Evolutionary conservation across 2,329 filamentous ascomycete genomes (phyloP), one percentile per base, ranked within the genome.

Genomic region (Aspergillus clavatus): DNA sequence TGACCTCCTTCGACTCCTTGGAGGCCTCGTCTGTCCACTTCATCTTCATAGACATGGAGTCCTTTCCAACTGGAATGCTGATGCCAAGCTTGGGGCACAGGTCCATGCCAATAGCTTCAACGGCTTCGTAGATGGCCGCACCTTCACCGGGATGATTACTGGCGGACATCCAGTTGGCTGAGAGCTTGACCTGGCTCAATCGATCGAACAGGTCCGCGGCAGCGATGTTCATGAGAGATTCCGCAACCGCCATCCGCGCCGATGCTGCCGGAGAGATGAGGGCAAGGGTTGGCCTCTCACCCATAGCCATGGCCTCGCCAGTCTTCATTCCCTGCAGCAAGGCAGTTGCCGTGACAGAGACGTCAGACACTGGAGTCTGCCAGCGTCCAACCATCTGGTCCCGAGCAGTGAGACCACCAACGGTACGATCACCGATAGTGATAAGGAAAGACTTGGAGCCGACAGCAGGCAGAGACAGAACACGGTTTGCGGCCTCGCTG

Each of bases 161-260:
- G n/a, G 91, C 91, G 3, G 89, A 90, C 93, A 97, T 97, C 91
- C 91, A 98, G 72, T 98, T 97, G 40, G 91, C 91, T 3, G 90
- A 96, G 7, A 97, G 79, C 64, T 91, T 86, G 50, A 97, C 83
- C 35, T 87, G 83, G 48, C 80, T 80, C 41, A 97, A 73, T 43
- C 87, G 82, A 37, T 85, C 86, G 45, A 84, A 78, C 18, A 85
- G 71, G 63, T 86, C 78, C 16, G 84, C 87, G 44, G 93, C 93
- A 28, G 87, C 89, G 47, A 98, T 76, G 67, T 98, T 98, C 80
- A 95, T 83, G 48, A 98, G 75, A 48, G 87, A 89, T 71, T 98
- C 93, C 1, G 85, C 90, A 47, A 98, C 90, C 2, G 93, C 89
- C 93, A 98, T 98, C 42, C 90, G 83, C 12, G 93, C 90, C 16